Evolutionary conservation across 257 asterid species (phyloP).

Genomic region (Oldenlandia corymbosa): DNA sequence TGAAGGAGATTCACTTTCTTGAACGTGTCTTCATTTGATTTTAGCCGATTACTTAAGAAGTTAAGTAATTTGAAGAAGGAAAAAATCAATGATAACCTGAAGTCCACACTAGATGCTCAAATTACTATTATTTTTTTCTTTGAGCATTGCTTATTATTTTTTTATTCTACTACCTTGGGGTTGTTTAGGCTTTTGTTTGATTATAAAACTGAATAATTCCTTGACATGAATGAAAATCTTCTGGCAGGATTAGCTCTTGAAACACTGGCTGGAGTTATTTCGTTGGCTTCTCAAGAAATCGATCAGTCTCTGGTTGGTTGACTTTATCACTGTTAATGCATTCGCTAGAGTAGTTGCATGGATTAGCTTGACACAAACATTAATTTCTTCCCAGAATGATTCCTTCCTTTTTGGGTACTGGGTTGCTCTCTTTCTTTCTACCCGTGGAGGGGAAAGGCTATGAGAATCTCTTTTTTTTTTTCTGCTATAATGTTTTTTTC

Average conservation of each 20-base stretch:
- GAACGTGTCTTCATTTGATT: too few relatives aligned
- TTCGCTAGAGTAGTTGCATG: neutral
- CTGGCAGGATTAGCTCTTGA: constrained; percentile 80
- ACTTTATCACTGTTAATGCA: constrained; percentile 6
- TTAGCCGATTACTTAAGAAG: neutral
- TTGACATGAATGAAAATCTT: constrained; percentile 1
- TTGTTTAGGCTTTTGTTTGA: neutral
- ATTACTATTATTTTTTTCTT: too few relatives aligned
- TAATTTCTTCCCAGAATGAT: neutral
- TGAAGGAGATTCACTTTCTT: neutral
- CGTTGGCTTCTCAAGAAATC: constrained; percentile 70
- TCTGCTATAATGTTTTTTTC: too few relatives aligned
- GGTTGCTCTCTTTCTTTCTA: neutral
- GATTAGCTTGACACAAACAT: neutral
- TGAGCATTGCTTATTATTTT: too few relatives aligned
- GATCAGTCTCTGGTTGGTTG: constrained; percentile 70
- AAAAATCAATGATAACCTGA: neutral
- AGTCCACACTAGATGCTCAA: neutral
- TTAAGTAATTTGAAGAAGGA: neutral
- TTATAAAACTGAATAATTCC: neutral
- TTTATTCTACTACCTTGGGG: neutral
- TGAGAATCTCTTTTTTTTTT: too few relatives aligned
- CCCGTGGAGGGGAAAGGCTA: too few relatives aligned
- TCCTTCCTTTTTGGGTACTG: neutral
- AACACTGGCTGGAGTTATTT: constrained; percentile 78